Conservation (phyloP, 257 asterid genomes). For the Nicotiana sylvestris region DNA sequence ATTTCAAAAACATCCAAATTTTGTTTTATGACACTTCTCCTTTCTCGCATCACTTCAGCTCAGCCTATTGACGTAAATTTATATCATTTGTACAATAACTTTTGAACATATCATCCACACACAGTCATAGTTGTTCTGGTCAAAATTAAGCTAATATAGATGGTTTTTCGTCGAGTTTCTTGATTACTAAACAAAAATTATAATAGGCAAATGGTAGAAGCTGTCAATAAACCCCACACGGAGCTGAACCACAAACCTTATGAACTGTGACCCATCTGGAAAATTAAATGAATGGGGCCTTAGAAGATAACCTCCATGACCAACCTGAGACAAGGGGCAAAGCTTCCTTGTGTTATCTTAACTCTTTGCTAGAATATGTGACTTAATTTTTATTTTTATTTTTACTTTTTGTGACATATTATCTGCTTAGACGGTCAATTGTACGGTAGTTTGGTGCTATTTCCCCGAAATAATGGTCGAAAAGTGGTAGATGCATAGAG, state of each 20-base stretch:
- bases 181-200: background rate
- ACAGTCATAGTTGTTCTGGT: background rate
- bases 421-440: background rate
- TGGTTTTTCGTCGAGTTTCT: background rate
- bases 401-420: too few relatives aligned
- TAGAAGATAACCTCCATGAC: background rate
- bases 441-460: background rate
- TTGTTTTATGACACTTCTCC: background rate
- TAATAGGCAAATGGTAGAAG: background rate
- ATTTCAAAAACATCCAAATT: background rate
- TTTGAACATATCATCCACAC: background rate
- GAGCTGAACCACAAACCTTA: slow-evolving; percentile 13
- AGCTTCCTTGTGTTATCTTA: background rate
- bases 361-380: background rate
- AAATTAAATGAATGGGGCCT: slow-evolving; percentile 16
- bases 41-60: background rate
- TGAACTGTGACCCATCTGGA: slow-evolving; percentile 19
- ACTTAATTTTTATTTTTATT: background rate
- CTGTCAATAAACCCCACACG: slow-evolving; percentile 17
- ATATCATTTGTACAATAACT: background rate
- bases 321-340: background rate
- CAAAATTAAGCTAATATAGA: background rate
- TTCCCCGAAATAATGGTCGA: background rate
- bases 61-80: background rate
- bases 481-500: background rate